Percentiles rank a stretch among this genome's conserved stretches.
phyloP scores from a whole-genome alignment of 257 asterid species.

The Solanum acaule region DNA sequence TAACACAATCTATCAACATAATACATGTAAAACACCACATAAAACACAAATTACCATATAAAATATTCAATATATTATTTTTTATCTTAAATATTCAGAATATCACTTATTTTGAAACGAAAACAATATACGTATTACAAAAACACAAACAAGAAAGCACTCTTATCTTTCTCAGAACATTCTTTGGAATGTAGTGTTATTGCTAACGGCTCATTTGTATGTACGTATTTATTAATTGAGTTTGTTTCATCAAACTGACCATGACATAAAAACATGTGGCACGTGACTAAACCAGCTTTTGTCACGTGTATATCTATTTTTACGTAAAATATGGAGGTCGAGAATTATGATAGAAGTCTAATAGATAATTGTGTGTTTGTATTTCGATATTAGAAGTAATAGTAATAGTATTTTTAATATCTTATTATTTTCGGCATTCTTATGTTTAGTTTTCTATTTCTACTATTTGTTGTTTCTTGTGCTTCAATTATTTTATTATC shows the following conservation, averaged over 20 bases:
- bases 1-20: not conserved
- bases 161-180: not conserved
- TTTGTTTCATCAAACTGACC: not conserved
- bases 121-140: too few species aligned
- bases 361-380: not conserved
- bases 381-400: not conserved
- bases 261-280: not conserved
- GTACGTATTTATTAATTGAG: not conserved
- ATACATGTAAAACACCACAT: too few species aligned
- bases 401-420: not conserved
- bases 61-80: too few species aligned
- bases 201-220: not conserved
- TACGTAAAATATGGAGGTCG: too few species aligned
- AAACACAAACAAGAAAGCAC: not conserved
- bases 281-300: not conserved
- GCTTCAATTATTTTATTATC: not conserved
- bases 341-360: too few species aligned
- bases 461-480: too few species aligned
- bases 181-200: not conserved
- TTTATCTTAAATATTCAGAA: too few species aligned
- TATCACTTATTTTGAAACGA: too few species aligned
- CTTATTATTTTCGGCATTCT: not conserved
- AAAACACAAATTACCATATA: too few species aligned
- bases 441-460: not conserved
- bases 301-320: not conserved